These are phyloP conservation scores for Parsonsia alboflavescens DNA, from an alignment of 257 asterid species.

Conservation along the genomic window DNA sequence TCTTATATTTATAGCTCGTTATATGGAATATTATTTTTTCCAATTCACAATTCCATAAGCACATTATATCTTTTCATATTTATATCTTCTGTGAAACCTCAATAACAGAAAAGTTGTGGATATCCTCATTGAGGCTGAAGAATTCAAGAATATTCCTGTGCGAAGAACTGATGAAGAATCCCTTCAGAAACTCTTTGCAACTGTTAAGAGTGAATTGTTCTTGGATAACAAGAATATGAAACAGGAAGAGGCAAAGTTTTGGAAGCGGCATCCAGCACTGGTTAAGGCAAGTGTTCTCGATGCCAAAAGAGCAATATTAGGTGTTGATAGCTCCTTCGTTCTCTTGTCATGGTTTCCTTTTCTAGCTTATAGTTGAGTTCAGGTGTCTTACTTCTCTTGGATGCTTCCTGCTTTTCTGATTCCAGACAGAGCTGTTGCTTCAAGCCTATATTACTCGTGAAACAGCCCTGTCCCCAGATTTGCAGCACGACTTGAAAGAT, in stretches of 20 bases:
- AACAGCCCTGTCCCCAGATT: slow-evolving; percentile 57
- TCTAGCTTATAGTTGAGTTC: not conserved
- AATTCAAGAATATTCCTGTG: slow-evolving; percentile 72
- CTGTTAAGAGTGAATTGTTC: slow-evolving; percentile 68
- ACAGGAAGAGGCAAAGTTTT: slow-evolving; percentile 85
- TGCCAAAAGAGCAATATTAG: slow-evolving; percentile 3
- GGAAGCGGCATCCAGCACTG: slow-evolving; percentile 84
- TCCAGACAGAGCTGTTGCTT: slow-evolving; percentile 73
- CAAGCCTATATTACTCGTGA: slow-evolving; percentile 77
- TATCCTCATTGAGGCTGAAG: slow-evolving; percentile 77
- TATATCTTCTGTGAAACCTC: slow-evolving; percentile 1
- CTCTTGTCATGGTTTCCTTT: not conserved
- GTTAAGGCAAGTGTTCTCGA: slow-evolving; percentile 52
- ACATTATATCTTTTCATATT: not conserved
- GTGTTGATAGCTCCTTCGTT: not conserved
- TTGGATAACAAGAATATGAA: slow-evolving; percentile 68
- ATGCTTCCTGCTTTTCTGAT: slow-evolving; percentile 16
- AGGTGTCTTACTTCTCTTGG: slow-evolving; percentile 5
- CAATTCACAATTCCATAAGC: not conserved
- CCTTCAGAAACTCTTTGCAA: slow-evolving; percentile 67
- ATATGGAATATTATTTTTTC: not conserved
- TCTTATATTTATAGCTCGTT: not conserved
- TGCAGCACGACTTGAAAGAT: slow-evolving; percentile 59
- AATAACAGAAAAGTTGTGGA: slow-evolving; percentile 81
- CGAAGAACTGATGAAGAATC: slow-evolving; percentile 85